Evolutionary conservation across 2,329 filamentous ascomycete species (phyloP), one percentile per base, ranked within the genome.

Genomic region (Allantophomopsis cytisporea): DNA sequence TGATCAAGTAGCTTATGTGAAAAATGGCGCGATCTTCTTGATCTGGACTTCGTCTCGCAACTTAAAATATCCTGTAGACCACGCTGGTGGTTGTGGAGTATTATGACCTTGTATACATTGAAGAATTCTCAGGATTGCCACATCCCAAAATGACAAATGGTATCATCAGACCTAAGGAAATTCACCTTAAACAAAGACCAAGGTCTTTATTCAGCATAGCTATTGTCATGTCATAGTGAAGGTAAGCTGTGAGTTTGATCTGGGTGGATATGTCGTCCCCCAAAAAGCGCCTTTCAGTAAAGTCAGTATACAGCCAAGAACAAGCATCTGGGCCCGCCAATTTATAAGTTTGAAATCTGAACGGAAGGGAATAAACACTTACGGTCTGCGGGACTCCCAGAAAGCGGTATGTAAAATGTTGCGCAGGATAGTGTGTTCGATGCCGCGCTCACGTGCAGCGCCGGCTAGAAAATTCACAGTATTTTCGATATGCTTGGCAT

Each of bases 171-270:
- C 10, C 4, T 12, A 28, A 3, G 8, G 12, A 8, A 13, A 5
- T 6, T 53, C 55, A 74, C 42, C 71, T 66, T 42, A 80, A 54
- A 52, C 78, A 82, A 33, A 84, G 54, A 1, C 72, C 71, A 77
- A 87, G 78, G 6, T 68, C 77, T 54, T 80, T 74, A 52, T 88
- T 87, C 40, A 88, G 63, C 80, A 83, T 83, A 14, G 66, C 68
- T 36, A 88, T 55, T 7, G 79, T 84, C 61, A 72, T 72, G 39
- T 85, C 71, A 53, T 83, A 84, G 49, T 80, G 71, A 36, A 67
- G 62, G 53, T 69, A 47, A 7, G 45, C 35, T 36, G 43, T 57
- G 55, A 16, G 47, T 40, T 32, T 50, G 23, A 43, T 54, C 6
- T 49, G 33, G 32, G 36, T 30, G 31, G 36, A 47, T 31, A 31